Evolutionary conservation across 139 green algal genomes (phyloP), one percentile per base, ranked within the genome.

Genomic region (Prasinococcaceae sp.): DNA sequence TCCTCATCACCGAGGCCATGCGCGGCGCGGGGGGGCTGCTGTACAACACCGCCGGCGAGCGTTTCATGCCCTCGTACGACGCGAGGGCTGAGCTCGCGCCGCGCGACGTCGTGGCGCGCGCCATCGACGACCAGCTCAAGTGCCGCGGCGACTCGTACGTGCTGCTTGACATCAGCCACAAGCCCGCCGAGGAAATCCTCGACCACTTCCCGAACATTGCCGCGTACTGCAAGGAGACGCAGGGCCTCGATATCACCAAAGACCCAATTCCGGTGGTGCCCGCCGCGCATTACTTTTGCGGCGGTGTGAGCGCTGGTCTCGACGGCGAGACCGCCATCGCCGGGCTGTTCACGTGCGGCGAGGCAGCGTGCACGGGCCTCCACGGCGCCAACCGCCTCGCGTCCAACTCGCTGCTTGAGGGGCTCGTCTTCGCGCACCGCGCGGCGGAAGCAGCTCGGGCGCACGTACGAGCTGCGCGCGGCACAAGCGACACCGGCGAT

Each of bases 331-430:
- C 89, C 1, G 74, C 44, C 49, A 46, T 97, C 8, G 55, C 66
- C 35, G 90, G 90, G 0, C 68, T 98, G 53, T 98, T 79, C 49
- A 90, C 90, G 2, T 85, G 73, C 22, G 90, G 90, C 24, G 90
- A 98, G 70, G 86, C 92, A 32, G 75, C 90, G 1, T 92, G 74
- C 55, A 88, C 76, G 9, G 88, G 88, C 6, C 68, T 98, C 64
- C 90, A 98, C 54, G 90, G 90, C 16, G 90, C 90, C 47, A 98
- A 98, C 61, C 71, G 90, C 12, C 76, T 98, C 40, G 90, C 90
- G 12, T 84, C 66, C 47, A 98, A 98, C 73, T 93, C 80, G 0
- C 74, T 98, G 50, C 70, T 98, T 41, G 90, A 98, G 67, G 86
- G 82, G 17, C 73, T n/a, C n/a, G n/a, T n/a, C n/a, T n/a, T n/a